Evolutionary conservation across 768 basidiomycete genomes (phyloP).

Genomic region (Pleurotus citrinopileatus): DNA sequence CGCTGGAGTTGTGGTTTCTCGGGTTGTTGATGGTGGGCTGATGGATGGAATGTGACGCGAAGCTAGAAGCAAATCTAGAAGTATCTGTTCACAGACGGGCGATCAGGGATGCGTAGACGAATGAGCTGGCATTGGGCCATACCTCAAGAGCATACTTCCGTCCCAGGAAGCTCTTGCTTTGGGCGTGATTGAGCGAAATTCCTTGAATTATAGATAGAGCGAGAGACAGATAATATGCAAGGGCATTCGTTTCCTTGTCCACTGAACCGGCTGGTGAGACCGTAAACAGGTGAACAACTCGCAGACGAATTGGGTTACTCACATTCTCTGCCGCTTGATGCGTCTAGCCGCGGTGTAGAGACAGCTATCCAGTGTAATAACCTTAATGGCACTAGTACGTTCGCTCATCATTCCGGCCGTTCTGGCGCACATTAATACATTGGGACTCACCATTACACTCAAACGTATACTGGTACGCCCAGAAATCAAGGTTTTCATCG

Average conservation of each 20-base stretch:
- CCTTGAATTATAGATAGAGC: conserved; percentile 77
- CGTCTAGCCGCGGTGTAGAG: conserved; percentile 50
- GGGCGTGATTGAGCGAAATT: conserved; percentile 60
- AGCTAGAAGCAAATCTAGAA: conserved; percentile 67
- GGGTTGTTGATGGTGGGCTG: conserved; percentile 14
- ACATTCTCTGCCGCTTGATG: conserved; percentile 40
- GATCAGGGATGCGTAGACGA: neutral
- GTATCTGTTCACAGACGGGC: conserved; percentile 45
- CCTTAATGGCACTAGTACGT: conserved; percentile 57
- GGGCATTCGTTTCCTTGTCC: conserved; percentile 41
- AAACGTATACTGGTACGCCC: conserved; percentile 71
- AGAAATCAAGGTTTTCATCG: conserved; percentile 42
- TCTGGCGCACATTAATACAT: neutral
- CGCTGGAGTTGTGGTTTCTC: conserved; percentile 19
- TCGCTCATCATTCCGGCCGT: neutral
- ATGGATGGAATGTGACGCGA: conserved; percentile 55
- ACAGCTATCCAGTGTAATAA: conserved; percentile 60
- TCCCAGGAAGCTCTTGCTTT: conserved; percentile 70
- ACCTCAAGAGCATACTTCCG: conserved; percentile 71
- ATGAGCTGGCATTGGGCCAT: conserved; percentile 13
- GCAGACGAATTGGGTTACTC: conserved; percentile 41
- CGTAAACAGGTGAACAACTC: neutral
- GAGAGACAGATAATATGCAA: conserved; percentile 54
- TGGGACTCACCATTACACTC: conserved; percentile 73
- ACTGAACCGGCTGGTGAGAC: conserved; percentile 32